A percentile compares a stretch with the other conserved stretches of the same genome.
These are phyloP conservation scores for Mucor piriformis DNA, from an alignment of 371 early-diverging fungal species.

Conservation along the genomic window DNA sequence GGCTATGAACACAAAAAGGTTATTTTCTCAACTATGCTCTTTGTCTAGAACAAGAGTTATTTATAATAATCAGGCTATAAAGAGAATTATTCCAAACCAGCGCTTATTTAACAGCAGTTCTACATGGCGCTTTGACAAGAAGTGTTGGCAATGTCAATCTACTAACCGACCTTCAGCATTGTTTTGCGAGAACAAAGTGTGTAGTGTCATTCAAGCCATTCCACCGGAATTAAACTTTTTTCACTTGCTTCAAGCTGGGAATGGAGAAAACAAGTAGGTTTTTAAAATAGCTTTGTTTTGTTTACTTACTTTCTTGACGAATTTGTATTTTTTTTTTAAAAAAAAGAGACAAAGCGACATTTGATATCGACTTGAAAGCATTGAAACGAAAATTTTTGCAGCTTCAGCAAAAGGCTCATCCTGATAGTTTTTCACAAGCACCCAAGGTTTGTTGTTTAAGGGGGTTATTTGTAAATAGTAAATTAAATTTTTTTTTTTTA, in stretches of 20 bases:
- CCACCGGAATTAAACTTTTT: conserved; percentile 65
- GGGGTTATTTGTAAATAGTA: too few relatives aligned
- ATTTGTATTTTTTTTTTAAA: too few relatives aligned
- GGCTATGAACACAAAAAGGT: conserved; percentile 19
- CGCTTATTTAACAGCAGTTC: conserved; percentile 7
- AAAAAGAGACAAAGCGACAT: conserved; percentile 59
- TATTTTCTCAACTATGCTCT: conserved; percentile 2
- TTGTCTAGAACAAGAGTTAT: conserved; percentile 5
- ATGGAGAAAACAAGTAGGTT: conserved; percentile 32
- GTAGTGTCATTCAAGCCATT: conserved; percentile 73
- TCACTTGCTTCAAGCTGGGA: conserved; percentile 55
- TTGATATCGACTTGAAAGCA: conserved; percentile 68
- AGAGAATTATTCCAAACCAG: too few relatives aligned
- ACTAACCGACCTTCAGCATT: conserved; percentile 44
- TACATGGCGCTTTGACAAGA: conserved; percentile 24
- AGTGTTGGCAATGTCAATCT: conserved; percentile 57
- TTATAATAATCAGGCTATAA: neutral
- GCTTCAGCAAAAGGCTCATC: conserved; percentile 86
- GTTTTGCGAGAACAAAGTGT: conserved; percentile 61
- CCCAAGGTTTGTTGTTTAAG: conserved; percentile 50
- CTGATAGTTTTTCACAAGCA: conserved; percentile 79
- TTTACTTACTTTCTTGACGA: neutral
- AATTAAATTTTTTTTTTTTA: conserved; percentile 27
- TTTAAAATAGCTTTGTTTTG: too few relatives aligned
- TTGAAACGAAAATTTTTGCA: conserved; percentile 69